Conservation (phyloP, 164 flowering plant genomes). For the Magnolia officinalis region DNA sequence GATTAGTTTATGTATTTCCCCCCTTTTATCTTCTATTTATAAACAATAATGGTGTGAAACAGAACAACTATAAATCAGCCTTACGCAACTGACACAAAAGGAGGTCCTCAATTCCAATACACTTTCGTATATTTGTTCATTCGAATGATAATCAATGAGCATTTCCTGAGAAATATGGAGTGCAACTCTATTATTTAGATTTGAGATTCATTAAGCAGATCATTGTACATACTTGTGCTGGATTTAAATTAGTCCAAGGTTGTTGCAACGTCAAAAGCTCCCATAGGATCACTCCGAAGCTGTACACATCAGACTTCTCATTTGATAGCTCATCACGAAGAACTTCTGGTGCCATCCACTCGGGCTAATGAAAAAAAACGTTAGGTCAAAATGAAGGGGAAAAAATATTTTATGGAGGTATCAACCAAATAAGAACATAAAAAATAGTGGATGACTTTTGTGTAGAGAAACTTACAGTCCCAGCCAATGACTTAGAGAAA, state of each 20-base stretch:
- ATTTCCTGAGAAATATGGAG: too few relatives aligned
- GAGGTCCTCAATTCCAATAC: background rate
- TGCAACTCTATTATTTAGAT: too few relatives aligned
- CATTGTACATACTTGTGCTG: slow-evolving; percentile 62
- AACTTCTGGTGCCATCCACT: slow-evolving; percentile 99
- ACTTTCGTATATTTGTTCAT: too few relatives aligned
- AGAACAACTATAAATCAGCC: too few relatives aligned
- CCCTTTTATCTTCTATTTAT: background rate
- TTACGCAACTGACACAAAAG: background rate
- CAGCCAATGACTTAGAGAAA: slow-evolving; percentile 98
- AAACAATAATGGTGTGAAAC: too few relatives aligned
- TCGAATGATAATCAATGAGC: too few relatives aligned
- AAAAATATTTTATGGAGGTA: background rate
- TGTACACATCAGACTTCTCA: slow-evolving; percentile 90
- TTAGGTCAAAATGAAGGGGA: background rate
- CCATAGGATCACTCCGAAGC: slow-evolving; percentile 94
- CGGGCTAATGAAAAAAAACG: slow-evolving; percentile 53
- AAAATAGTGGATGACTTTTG: background rate
- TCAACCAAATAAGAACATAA: background rate
- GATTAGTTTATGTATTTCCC: background rate
- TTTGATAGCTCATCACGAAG: slow-evolving; percentile 94
- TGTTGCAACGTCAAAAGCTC: slow-evolving; percentile 84
- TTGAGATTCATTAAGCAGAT: too few relatives aligned
- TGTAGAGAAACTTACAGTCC: slow-evolving; percentile 78
- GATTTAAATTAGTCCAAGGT: slow-evolving; percentile 89